Conservation (phyloP, 768 basidiomycete species). For the Hebeloma cylindrosporum region DNA sequence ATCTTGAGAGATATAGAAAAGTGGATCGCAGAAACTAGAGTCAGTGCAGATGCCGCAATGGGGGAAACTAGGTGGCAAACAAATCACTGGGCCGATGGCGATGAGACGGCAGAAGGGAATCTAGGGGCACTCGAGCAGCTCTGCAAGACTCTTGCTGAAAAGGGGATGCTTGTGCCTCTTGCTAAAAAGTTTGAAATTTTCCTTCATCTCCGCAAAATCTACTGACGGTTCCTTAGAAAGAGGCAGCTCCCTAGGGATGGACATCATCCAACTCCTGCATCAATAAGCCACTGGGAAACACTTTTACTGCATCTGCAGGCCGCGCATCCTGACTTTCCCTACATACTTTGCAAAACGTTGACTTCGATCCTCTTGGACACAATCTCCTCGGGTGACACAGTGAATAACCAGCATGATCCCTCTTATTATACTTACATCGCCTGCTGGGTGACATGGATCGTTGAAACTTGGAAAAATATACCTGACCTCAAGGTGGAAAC, state of each 20-base stretch:
- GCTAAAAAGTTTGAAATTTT: conserved; percentile 69
- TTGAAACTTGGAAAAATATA: conserved; percentile 35
- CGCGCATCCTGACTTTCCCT: conserved; percentile 56
- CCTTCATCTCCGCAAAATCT: conserved; percentile 47
- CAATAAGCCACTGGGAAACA: conserved; percentile 65
- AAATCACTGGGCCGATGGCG: conserved; percentile 16
- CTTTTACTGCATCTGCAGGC: conserved; percentile 57
- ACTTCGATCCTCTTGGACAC: conserved; percentile 32
- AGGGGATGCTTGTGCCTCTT: conserved; percentile 76
- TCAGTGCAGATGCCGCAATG: conserved; percentile 53
- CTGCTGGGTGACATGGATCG: conserved; percentile 68
- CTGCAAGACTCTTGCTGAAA: conserved; percentile 63
- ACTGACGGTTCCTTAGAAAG: conserved; percentile 45
- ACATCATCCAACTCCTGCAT: conserved; percentile 49
- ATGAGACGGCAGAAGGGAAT: conserved; percentile 40
- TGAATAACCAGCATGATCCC: conserved; percentile 30
- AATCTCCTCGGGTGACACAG: conserved; percentile 7
- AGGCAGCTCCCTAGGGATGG: conserved; percentile 40
- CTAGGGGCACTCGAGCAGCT: conserved; percentile 67
- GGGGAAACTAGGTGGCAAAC: conserved; percentile 51
- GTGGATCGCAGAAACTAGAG: conserved; percentile 75
- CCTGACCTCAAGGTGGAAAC: conserved; percentile 45
- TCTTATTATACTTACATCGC: conserved; percentile 62
- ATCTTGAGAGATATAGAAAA: conserved; percentile 66
- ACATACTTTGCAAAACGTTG: conserved; percentile 48